A percentile compares a stretch with the other conserved stretches of the same genome.
phyloP scores from a whole-genome alignment of 441 rosid species.

The Kokia cookei region DNA sequence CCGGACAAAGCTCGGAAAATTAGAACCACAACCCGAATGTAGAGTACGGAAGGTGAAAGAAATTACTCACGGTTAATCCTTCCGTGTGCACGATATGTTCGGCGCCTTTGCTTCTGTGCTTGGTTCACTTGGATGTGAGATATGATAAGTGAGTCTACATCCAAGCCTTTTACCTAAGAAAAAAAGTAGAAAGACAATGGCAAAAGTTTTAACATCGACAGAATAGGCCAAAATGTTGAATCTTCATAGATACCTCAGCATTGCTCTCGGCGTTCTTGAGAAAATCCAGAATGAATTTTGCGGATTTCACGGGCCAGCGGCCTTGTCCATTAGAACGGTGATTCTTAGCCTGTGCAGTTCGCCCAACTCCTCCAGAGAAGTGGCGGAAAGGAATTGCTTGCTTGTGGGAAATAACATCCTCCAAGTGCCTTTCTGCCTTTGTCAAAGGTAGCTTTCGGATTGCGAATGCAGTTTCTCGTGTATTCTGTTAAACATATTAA shows the following conservation, averaged over 20 bases:
- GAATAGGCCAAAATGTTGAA: not conserved
- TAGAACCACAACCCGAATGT: not conserved
- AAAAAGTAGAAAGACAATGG: not conserved
- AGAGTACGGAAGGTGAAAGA: not conserved
- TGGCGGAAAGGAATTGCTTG: constrained; percentile 60
- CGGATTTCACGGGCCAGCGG: too few relatives aligned
- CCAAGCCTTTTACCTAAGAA: constrained; percentile 23
- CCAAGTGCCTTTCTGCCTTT: constrained; percentile 52
- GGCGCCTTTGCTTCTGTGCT: not conserved
- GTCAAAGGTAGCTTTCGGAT: constrained; percentile 40
- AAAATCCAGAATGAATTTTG: too few relatives aligned
- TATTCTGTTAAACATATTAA: constrained; percentile 25
- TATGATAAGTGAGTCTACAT: constrained; percentile 39
- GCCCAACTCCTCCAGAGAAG: constrained; percentile 51
- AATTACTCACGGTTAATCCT: constrained; percentile 45
- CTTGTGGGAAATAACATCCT: constrained; percentile 52
- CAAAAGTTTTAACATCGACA: not conserved
- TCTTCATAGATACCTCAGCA: constrained; percentile 34
- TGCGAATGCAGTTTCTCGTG: constrained; percentile 47
- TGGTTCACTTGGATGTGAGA: constrained; percentile 62
- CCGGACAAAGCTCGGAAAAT: not conserved
- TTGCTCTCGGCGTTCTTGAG: constrained; percentile 1
- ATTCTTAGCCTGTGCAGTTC: not conserved
- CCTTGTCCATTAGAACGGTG: too few relatives aligned
- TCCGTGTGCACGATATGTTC: constrained; percentile 24